Percentiles rank a stretch among this genome's conserved stretches.
These are phyloP conservation scores for Candida insectorum DNA, from an alignment of 805 yeast genomes.

Conservation along the genomic window DNA sequence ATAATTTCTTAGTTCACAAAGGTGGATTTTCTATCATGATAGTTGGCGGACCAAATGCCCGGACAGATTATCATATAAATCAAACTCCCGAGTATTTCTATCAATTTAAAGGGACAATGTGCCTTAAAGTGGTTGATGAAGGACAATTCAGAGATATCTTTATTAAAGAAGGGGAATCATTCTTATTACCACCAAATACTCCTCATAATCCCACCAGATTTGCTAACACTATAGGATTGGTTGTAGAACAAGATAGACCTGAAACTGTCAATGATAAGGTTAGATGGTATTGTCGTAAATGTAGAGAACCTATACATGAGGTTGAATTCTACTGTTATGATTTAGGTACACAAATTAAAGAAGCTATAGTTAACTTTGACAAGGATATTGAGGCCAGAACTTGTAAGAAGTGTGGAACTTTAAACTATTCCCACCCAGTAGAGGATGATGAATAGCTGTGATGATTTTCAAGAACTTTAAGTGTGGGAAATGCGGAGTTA, in stretches of 20 bases:
- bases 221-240: constrained; percentile 83
- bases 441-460: neutral
- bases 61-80: constrained; percentile 90
- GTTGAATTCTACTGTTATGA: constrained; percentile 71
- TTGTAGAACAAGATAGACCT: constrained; percentile 90
- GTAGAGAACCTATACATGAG: constrained; percentile 65
- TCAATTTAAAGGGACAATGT: constrained; percentile 84
- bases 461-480: too few species aligned
- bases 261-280: constrained; percentile 63
- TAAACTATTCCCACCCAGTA: constrained; percentile 50
- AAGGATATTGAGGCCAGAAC: constrained; percentile 60
- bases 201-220: constrained; percentile 92
- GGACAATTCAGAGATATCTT: constrained; percentile 72
- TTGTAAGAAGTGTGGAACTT: constrained; percentile 70
- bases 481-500: too few species aligned
- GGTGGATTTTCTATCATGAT: constrained; percentile 95
- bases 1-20: constrained; percentile 82
- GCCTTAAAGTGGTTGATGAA: constrained; percentile 68
- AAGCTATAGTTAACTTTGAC: constrained; percentile 72
- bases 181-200: constrained; percentile 74
- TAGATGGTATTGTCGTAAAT: constrained; percentile 83
- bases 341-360: constrained; percentile 87
- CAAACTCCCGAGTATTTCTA: constrained; percentile 94
- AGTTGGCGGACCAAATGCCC: constrained; percentile 92
- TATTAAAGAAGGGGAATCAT: constrained; percentile 85